Conservation (phyloP, 306 rosid species). For the Elaeagnus macrophylla region DNA sequence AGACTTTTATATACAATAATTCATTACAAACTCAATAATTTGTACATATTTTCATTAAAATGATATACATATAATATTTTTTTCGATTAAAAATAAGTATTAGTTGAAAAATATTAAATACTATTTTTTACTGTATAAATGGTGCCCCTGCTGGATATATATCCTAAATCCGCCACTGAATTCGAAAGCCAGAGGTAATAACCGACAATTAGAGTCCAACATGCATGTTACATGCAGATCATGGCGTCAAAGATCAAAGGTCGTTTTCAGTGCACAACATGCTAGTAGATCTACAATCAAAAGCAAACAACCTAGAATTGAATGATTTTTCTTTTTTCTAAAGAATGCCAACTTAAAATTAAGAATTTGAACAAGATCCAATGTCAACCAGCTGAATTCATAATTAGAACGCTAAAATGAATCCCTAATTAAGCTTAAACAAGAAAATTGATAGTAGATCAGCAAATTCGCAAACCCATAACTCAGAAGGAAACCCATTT, state of each 20-base stretch:
- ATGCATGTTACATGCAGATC: background rate
- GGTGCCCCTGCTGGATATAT: slow-evolving; percentile 3
- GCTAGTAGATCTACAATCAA: slow-evolving; percentile 26
- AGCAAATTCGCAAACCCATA: too few relatives aligned
- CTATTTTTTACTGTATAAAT: too few relatives aligned
- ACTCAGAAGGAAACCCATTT: too few relatives aligned
- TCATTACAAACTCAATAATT: too few relatives aligned
- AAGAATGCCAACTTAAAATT: background rate
- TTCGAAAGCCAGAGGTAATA: slow-evolving; percentile 6
- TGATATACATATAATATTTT: too few relatives aligned
- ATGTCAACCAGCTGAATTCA: slow-evolving; percentile 13
- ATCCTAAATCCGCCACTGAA: slow-evolving; percentile 42
- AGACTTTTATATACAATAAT: too few relatives aligned
- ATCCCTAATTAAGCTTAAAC: background rate
- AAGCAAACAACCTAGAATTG: slow-evolving; percentile 5
- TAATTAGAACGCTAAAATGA: background rate
- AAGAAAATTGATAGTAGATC: too few relatives aligned
- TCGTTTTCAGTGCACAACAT: slow-evolving; percentile 8
- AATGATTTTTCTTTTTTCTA: slow-evolving; percentile 9
- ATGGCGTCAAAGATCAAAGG: background rate
- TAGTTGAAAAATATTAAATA: too few relatives aligned
- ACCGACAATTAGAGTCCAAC: background rate
- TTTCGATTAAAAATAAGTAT: too few relatives aligned
- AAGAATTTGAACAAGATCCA: slow-evolving; percentile 35
- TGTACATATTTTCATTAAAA: too few relatives aligned